phyloP scores from a whole-genome alignment of 345 rosid species.

The Rhodomyrtus tomentosa region DNA sequence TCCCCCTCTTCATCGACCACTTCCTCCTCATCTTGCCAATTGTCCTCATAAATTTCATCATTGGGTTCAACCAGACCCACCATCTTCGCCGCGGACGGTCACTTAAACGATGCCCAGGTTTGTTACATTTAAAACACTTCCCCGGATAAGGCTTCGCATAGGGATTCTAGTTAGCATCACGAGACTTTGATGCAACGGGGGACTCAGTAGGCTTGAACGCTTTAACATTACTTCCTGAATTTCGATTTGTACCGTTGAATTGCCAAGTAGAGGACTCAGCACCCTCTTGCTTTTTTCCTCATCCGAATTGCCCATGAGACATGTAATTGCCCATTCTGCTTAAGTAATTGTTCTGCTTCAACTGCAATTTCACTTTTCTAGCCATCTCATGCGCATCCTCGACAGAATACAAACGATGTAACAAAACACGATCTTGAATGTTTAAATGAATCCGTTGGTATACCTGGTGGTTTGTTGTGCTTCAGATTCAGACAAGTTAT shows the following conservation, averaged over 20 bases:
- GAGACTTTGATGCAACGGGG: not conserved
- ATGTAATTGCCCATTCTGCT: too few species aligned
- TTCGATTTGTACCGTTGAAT: not conserved
- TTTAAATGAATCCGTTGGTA: not conserved
- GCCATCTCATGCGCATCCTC: not conserved
- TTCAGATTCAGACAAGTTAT: not conserved
- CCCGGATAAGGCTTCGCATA: not conserved
- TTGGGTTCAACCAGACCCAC: not conserved
- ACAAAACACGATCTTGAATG: not conserved
- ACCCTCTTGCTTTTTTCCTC: too few species aligned
- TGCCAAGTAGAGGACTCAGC: too few species aligned
- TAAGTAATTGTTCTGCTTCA: not conserved
- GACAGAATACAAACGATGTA: too few species aligned
- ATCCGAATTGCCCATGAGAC: too few species aligned
- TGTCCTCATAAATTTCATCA: not conserved
- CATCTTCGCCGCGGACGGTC: not conserved
- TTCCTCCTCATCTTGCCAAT: not conserved
- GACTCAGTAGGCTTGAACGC: not conserved
- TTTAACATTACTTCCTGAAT: not conserved
- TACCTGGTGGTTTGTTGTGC: not conserved
- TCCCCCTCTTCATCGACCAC: not conserved
- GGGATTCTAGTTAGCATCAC: not conserved
- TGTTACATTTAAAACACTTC: not conserved
- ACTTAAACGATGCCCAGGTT: not conserved
- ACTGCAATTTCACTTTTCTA: not conserved